These are phyloP conservation scores for Phytopythium helicoides DNA, from an alignment of 352 stramenopile species.

Conservation along the genomic window DNA sequence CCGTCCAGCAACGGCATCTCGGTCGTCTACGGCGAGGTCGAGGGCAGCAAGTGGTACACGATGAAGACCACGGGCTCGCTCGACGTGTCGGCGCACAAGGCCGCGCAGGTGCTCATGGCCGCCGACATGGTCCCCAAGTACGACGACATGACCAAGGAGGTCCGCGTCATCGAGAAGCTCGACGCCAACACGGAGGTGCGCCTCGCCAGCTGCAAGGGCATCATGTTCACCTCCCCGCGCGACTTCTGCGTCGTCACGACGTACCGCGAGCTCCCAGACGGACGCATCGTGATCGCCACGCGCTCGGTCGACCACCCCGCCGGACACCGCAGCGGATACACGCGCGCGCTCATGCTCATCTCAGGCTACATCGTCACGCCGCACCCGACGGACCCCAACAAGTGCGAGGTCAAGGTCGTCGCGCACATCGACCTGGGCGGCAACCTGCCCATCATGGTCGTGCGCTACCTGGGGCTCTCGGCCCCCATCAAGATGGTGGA, in stretches of 20 bases:
- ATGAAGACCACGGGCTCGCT: slow-evolving; percentile 71
- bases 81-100: slow-evolving; percentile 48
- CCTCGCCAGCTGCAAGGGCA: slow-evolving; percentile 52
- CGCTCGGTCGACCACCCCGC: slow-evolving; percentile 63
- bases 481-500: slow-evolving; percentile 84
- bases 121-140: slow-evolving; percentile 69
- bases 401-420: slow-evolving; percentile 64
- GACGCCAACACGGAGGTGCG: slow-evolving; percentile 63
- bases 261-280: slow-evolving; percentile 37
- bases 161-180: slow-evolving; percentile 57
- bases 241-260: slow-evolving; percentile 76
- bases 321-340: slow-evolving; percentile 44
- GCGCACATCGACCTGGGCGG: slow-evolving; percentile 80
- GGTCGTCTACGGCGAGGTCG: slow-evolving; percentile 65
- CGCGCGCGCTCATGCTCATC: slow-evolving; percentile 46
- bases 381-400: slow-evolving; percentile 53
- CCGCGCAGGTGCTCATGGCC: slow-evolving; percentile 44
- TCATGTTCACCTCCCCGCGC: slow-evolving; percentile 75
- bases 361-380: slow-evolving; percentile 73
- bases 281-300: slow-evolving; percentile 66
- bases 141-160: slow-evolving; percentile 80
- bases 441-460: slow-evolving; percentile 61
- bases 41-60: slow-evolving; percentile 63
- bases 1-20: slow-evolving; percentile 68
- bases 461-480: slow-evolving; percentile 73